These are phyloP conservation scores for Globisporangium takayamanum DNA, from an alignment of 352 stramenopile species.

Conservation along the genomic window DNA sequence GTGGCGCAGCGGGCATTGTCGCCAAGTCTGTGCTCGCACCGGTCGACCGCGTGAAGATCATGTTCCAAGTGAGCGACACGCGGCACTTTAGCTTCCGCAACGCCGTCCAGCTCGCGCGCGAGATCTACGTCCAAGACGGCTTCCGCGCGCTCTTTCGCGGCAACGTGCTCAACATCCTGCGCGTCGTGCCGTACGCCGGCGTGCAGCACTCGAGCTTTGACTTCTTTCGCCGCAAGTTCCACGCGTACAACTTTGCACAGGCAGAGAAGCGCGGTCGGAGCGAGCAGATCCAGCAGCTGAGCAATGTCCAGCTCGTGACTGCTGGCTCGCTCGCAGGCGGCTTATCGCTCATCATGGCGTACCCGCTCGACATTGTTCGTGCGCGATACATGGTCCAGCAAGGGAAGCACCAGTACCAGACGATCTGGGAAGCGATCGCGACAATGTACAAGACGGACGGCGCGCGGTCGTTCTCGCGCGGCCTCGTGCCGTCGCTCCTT, in stretches of 20 bases:
- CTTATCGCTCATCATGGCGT: constrained; percentile 66
- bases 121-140: constrained; percentile 71
- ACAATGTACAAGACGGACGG: constrained; percentile 79
- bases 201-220: constrained; percentile 83
- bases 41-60: constrained; percentile 78
- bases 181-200: constrained; percentile 72
- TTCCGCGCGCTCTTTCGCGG: constrained; percentile 64
- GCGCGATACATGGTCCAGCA: constrained; percentile 86
- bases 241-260: constrained; percentile 66
- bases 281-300: constrained; percentile 50
- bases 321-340: constrained; percentile 68
- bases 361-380: constrained; percentile 77
- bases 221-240: constrained; percentile 75
- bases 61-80: constrained; percentile 81
- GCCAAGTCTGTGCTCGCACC: constrained; percentile 73
- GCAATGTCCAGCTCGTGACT: constrained; percentile 67
- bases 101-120: constrained; percentile 39
- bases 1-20: constrained; percentile 60
- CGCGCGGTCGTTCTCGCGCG: constrained; percentile 54
- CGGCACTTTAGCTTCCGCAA: constrained; percentile 72
- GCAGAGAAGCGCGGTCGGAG: constrained; percentile 22
- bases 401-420: constrained; percentile 67
- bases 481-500: constrained; percentile 69
- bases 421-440: constrained; percentile 54
- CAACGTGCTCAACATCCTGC: constrained; percentile 74